Base-by-base conservation (phyloP, 139 green algal species). In the Desmodesmus armatus region DNA sequence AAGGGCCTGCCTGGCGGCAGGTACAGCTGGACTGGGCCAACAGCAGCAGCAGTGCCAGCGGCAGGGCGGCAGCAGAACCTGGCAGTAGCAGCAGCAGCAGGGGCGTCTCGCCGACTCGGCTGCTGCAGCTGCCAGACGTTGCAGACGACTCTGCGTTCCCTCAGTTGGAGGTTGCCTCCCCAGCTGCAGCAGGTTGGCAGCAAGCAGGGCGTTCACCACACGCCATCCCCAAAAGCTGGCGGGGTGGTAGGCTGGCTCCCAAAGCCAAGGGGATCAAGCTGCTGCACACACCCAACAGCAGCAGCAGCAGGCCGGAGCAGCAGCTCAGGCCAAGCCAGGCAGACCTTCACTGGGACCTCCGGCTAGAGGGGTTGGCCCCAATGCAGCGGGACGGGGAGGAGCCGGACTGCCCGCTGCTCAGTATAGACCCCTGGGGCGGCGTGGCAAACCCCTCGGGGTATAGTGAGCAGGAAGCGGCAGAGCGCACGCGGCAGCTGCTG, bases 331-430 rank as follows among this genome's bases (percentile, higher is more conserved):
- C 76, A 15, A 67, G 76, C 53, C 25, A 40, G 25, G 55, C 47
- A 35, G 76, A 82, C 62, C 37, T 82, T 3, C 76, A 82, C n/a
- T 82, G 76, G 71, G 71, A 79, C 43, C 27, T 65, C 23, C 19
- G 27, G 41, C 71, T 62, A 5, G 71, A 79, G 47, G 47, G 76
- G 25, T 53, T 82, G 55, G 43, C 21, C 17, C 66, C 13, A 21
- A 74, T 31, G 66, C 66, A 23, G 27, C 76, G 62, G 41, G 39
- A 79, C 9, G 27, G 62, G 41, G 67, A 75, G 3, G 67, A 47
- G 29, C 31, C 63, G 21, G 63, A 72, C 63, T 72, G 63, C 31
- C 31, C 40, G 63, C 67, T 75, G 67, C 35, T 23, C 29, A 11
- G 37, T 4, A 39, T 31, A 17, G 40, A 53, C 31, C 15, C 15